Conservation (phyloP, 148 eudicot genomes). For the Euryodendron excelsum region DNA sequence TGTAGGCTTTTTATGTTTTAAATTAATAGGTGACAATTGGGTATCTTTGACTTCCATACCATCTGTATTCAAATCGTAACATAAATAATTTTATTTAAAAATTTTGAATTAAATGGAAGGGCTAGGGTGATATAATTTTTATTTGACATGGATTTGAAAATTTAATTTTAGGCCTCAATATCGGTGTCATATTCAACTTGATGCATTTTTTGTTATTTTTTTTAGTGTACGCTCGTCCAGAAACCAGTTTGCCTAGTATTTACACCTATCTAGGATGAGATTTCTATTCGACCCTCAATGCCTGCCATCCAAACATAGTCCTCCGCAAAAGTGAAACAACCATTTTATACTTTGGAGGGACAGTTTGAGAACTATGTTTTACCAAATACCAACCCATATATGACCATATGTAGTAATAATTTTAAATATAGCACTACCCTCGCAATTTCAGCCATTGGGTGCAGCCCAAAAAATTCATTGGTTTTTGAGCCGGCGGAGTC, state of each 20-base stretch:
- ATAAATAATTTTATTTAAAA: no score
- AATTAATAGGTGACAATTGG: neutral
- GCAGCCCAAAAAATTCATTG: neutral
- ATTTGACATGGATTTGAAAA: neutral
- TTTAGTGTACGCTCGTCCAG: neutral
- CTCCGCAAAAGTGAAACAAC: neutral
- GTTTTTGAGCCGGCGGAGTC: neutral
- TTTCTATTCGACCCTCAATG: no score
- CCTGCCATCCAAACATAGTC: no score
- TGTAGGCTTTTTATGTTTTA: no score
- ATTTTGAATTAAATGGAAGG: neutral
- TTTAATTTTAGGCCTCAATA: no score
- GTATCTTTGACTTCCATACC: neutral
- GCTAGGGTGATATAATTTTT: no score
- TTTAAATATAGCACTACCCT: neutral
- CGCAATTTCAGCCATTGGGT: neutral
- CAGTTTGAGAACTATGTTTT: neutral
- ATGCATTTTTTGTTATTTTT: neutral
- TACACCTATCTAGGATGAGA: neutral
- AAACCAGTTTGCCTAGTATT: neutral
- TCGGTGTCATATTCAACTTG: no score
- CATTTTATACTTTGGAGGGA: neutral
- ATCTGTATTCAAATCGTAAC: neutral
- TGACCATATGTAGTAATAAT: no score
- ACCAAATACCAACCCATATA: neutral